Percentiles rank a stretch among this genome's conserved stretches.
Evolutionary conservation across 768 basidiomycete species (phyloP).

Genomic region (Tricholoma furcatifolium): DNA sequence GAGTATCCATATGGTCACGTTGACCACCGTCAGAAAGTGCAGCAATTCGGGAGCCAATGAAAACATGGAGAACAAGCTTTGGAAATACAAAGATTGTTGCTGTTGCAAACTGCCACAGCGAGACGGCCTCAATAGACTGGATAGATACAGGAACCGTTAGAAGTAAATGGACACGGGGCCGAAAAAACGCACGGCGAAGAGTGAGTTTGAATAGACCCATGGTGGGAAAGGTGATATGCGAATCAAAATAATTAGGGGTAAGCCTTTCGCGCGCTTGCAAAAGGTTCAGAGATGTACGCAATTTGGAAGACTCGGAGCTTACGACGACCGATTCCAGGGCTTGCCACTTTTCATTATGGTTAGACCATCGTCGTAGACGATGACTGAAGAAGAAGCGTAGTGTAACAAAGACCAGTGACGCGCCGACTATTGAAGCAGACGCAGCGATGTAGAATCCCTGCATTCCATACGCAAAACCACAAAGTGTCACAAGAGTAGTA

Average conservation of each 20-base stretch:
- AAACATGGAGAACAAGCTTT: constrained; percentile 69
- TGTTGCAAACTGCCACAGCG: constrained; percentile 70
- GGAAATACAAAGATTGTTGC: constrained; percentile 75
- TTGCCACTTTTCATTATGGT: constrained; percentile 69
- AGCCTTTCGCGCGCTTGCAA: constrained; percentile 64
- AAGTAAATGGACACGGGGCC: not conserved
- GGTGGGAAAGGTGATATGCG: constrained; percentile 83
- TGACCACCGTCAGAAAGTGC: constrained; percentile 74
- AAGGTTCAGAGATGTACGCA: not conserved
- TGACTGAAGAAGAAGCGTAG: constrained; percentile 59
- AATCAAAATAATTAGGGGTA: constrained; percentile 80
- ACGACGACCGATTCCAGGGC: constrained; percentile 77
- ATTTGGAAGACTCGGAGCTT: constrained; percentile 23
- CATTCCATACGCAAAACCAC: constrained; percentile 84
- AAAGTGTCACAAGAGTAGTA: constrained; percentile 63
- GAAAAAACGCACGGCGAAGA: constrained; percentile 63
- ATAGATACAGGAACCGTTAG: constrained; percentile 1
- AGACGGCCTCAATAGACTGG: constrained; percentile 72
- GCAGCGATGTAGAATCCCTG: constrained; percentile 70
- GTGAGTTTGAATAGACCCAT: constrained; percentile 82
- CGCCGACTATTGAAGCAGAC: constrained; percentile 59
- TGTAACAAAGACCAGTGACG: constrained; percentile 57
- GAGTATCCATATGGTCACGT: constrained; percentile 71
- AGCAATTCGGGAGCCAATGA: constrained; percentile 77
- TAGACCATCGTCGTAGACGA: constrained; percentile 58